Percentiles rank a stretch among this genome's conserved stretches.
These are phyloP conservation scores for Ustilago hordei DNA, from an alignment of 1,284 basidiomycete species.

Conservation along the genomic window DNA sequence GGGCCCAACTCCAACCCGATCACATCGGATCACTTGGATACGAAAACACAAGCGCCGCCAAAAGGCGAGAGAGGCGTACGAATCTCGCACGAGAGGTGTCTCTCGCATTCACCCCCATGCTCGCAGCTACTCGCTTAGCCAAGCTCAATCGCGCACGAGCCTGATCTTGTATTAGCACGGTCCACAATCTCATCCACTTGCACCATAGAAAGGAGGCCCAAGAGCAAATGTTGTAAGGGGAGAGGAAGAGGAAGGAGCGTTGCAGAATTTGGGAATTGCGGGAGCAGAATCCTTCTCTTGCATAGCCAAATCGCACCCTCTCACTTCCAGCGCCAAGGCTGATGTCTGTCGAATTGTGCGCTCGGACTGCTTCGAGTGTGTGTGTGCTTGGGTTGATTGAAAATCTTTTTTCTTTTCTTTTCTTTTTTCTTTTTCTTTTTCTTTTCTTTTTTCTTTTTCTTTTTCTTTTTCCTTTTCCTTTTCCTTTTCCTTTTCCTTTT, in stretches of 20 bases:
- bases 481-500: too few species aligned
- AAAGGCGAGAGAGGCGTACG: not conserved
- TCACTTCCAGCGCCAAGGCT: not conserved
- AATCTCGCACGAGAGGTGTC: not conserved
- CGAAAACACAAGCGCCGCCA: not conserved
- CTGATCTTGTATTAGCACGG: too few species aligned
- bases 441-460: too few species aligned
- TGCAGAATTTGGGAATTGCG: not conserved
- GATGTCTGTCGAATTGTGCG: constrained; percentile 1
- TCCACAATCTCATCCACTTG: too few species aligned
- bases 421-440: too few species aligned
- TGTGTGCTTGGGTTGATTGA: not conserved
- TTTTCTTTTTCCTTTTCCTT: too few species aligned
- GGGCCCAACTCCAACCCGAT: not conserved
- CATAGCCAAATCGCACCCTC: not conserved
- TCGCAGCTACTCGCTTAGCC: too few species aligned
- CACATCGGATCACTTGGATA: not conserved
- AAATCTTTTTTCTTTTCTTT: not conserved
- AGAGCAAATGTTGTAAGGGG: too few species aligned
- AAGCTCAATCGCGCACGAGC: too few species aligned
- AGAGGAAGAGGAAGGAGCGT: too few species aligned
- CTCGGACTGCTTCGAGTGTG: not conserved
- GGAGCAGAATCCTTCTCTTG: constrained; percentile 22
- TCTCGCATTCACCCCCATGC: too few species aligned
- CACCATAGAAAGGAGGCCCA: too few species aligned